phyloP scores from a whole-genome alignment of 768 basidiomycete species.

The Mrakia hoshinonis region DNA sequence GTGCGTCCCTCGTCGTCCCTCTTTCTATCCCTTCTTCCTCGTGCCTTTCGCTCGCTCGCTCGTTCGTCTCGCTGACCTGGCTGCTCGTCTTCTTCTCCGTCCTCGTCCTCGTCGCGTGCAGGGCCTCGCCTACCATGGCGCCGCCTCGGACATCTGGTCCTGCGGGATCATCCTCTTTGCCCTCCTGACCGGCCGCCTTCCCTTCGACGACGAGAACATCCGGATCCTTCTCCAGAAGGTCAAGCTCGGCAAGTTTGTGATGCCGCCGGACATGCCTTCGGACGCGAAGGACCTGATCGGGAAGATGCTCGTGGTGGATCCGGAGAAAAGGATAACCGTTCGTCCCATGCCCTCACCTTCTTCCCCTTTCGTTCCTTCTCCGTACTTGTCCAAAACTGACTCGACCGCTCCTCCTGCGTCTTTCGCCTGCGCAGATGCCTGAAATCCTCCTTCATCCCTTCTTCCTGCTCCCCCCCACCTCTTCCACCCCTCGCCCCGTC shows the following conservation, averaged over 20 bases:
- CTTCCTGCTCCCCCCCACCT: too few relatives aligned
- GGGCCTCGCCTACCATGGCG: slow-evolving; percentile 73
- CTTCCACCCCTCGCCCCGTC: too few relatives aligned
- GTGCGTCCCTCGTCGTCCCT: slow-evolving; percentile 32
- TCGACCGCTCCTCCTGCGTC: too few relatives aligned
- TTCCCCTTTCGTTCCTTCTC: too few relatives aligned
- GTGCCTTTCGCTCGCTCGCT: too few relatives aligned
- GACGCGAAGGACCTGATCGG: slow-evolving; percentile 66
- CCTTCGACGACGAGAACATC: slow-evolving; percentile 85
- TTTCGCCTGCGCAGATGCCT: too few relatives aligned
- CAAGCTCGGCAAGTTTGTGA: slow-evolving; percentile 59
- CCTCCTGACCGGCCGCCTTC: slow-evolving; percentile 74
- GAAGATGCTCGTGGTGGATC: slow-evolving; percentile 68
- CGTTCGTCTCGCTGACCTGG: too few relatives aligned
- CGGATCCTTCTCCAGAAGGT: slow-evolving; percentile 69
- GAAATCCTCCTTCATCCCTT: too few relatives aligned
- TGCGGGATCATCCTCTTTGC: slow-evolving; percentile 89
- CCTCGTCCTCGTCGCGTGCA: slow-evolving; percentile 33
- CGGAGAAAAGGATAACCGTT: too few relatives aligned
- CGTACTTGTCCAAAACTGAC: too few relatives aligned
- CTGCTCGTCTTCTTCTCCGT: too few relatives aligned
- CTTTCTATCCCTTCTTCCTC: neutral
- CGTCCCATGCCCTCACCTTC: too few relatives aligned
- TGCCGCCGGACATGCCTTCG: slow-evolving; percentile 61
- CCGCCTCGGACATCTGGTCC: slow-evolving; percentile 90